Base-by-base conservation (phyloP, 2,329 filamentous ascomycete species). In the Hortaea sp. region DNA sequence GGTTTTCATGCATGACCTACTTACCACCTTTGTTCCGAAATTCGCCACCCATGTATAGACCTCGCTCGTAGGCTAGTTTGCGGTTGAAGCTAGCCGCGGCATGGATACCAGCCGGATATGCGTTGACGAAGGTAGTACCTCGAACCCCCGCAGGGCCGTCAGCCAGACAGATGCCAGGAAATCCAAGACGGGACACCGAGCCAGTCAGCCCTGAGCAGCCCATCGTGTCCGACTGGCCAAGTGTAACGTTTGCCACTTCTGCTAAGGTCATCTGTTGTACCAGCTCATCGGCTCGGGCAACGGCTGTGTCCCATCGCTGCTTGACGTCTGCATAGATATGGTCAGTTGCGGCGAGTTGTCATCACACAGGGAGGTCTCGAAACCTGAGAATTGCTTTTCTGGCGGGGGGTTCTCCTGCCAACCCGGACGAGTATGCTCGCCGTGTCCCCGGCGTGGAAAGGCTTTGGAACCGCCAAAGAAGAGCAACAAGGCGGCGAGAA, bases 11-110 rank as follows among this genome's bases (percentile, higher is more conserved):
- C 60, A 20, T 20, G 20, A 20, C 20, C 20, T 20, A 20, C 20
- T 20, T 20, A 20, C 20, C 20, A 20, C 20, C 60, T 35, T 63
- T 63, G n/a, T 53, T 59, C 5, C 49, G 49, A 43, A 57, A 60
- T 41, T 63, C 60, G 7, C 66, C 66, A 0, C 73, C 77, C 65
- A 81, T 74, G 29, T 72, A 69, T 4, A 65, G 62, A 0, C 68
- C 77, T 9, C 75, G 64, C 12, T 68, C 62, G 42, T 77, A 72
- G 0, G 76, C 72, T 39, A 80, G 57, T 9, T 70, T 68, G 44
- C 64, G 68, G 48, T 81, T 75, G 76, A 77, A 81, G 1, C 63
- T 58, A 3, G 67, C 64, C 3, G 64, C 68, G 1, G 64, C 58
- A 6, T 12, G 13, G 4, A 39, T 39, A 27, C 37, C 37, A 12